Percentiles rank a stretch among this genome's conserved stretches.
phyloP scores from a whole-genome alignment of 2,329 filamentous ascomycete genomes.

The Plenodomus biglobosus region DNA sequence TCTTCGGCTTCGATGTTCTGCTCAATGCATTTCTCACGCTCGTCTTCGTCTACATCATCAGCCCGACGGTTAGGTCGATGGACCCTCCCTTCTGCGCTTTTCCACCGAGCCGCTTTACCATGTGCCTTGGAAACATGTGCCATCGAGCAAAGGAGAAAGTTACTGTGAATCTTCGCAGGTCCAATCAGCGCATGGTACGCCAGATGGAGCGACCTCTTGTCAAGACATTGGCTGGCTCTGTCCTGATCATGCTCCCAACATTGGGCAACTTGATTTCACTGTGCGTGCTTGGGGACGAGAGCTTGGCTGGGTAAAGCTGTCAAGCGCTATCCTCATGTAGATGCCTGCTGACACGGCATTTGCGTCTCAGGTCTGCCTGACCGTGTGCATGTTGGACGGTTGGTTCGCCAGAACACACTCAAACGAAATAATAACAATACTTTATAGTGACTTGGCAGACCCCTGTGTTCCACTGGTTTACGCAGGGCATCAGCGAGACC shows the following conservation, averaged over 20 bases:
- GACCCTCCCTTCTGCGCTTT: constrained; percentile 4
- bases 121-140: constrained; percentile 16
- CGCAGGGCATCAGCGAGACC: constrained; percentile 25
- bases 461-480: constrained; percentile 42
- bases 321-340: background rate
- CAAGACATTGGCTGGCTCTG: constrained; percentile 37
- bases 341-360: background rate
- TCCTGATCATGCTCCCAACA: constrained; percentile 45
- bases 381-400: constrained; percentile 47
- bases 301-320: constrained; percentile 36
- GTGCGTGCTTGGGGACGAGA: constrained; percentile 38
- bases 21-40: constrained; percentile 46
- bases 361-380: constrained; percentile 38
- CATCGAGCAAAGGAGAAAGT: constrained; percentile 1
- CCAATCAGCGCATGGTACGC: constrained; percentile 20
- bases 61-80: constrained; percentile 30
- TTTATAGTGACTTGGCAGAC: constrained; percentile 41
- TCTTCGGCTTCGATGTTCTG: constrained; percentile 44
- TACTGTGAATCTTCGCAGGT: constrained; percentile 10
- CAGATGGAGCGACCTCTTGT: constrained; percentile 31
- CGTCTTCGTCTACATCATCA: constrained; percentile 43
- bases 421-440: background rate
- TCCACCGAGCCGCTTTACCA: constrained; percentile 15
- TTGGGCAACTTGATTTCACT: constrained; percentile 42
- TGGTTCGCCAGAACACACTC: constrained; percentile 6